Percentiles rank a stretch among this genome's conserved stretches.
Conservation (phyloP, 305 asterid species). For the Solanum hybrid region DNA sequence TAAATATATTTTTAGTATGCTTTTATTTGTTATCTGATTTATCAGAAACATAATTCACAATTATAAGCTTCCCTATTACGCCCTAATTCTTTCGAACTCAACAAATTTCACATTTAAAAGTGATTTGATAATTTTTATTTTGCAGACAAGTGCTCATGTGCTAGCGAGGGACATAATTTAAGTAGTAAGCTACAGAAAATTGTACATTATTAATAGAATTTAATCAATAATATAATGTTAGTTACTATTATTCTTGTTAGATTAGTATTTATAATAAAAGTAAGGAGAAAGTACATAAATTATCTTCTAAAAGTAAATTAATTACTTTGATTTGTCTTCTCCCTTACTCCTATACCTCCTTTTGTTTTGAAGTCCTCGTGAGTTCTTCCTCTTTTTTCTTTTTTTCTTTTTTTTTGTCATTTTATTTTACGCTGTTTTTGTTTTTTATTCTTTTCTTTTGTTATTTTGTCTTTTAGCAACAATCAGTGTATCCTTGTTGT, state of each 20-base stretch:
- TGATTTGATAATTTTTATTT: not conserved
- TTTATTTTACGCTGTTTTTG: not conserved
- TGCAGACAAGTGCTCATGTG: not conserved
- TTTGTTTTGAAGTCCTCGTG: too few relatives aligned
- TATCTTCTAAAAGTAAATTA: not conserved
- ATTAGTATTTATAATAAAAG: not conserved
- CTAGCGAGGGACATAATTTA: not conserved
- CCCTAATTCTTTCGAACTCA: too few relatives aligned
- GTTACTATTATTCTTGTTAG: not conserved
- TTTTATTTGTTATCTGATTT: too few relatives aligned
- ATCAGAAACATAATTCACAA: too few relatives aligned
- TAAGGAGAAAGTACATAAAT: not conserved
- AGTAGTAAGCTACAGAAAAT: not conserved
- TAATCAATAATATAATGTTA: not conserved
- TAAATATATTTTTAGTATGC: too few relatives aligned
- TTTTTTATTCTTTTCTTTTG: not conserved
- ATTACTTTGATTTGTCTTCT: not conserved
- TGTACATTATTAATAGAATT: not conserved
- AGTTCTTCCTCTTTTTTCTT: too few relatives aligned
- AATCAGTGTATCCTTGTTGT: not conserved
- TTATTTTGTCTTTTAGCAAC: not conserved
- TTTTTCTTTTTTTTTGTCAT: too few relatives aligned
- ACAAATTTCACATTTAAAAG: not conserved
- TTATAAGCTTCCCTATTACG: too few relatives aligned
- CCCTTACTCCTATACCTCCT: not conserved